Evolutionary conservation across 495 filamentous ascomycete genomes (phyloP).

Genomic region (Podospora pseudocomata): DNA sequence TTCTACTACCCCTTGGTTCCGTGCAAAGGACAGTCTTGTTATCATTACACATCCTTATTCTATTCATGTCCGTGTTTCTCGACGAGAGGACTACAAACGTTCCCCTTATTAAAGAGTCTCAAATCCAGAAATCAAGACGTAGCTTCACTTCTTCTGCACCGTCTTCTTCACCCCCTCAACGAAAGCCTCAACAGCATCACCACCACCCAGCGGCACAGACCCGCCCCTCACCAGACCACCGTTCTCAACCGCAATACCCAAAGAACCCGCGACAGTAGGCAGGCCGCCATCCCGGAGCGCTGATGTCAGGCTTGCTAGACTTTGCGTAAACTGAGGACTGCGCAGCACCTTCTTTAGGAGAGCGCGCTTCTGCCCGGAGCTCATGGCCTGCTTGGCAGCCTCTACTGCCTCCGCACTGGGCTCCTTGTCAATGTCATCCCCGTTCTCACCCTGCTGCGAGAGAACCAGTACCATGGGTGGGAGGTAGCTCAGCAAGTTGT

Average conservation of each 20-base stretch:
- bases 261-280: conserved; percentile 80
- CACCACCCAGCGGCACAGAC: conserved; percentile 78
- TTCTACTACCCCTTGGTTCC: not conserved
- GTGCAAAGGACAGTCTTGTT: not conserved
- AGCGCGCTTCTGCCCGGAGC: conserved; percentile 70
- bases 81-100: not conserved
- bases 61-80: not conserved
- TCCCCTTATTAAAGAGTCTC: too few species aligned
- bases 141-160: conserved; percentile 51
- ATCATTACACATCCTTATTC: not conserved
- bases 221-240: conserved; percentile 74
- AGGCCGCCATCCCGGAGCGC: conserved; percentile 91
- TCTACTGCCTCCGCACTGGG: conserved; percentile 61
- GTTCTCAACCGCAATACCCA: conserved; percentile 73
- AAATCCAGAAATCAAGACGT: not conserved
- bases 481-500: conserved; percentile 71
- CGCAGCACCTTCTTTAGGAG: conserved; percentile 80
- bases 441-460: conserved; percentile 58
- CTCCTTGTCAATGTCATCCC: conserved; percentile 44
- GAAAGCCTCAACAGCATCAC: conserved; percentile 86
- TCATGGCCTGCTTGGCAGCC: conserved; percentile 71
- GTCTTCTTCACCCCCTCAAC: conserved; percentile 79
- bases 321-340: conserved; percentile 88
- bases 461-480: conserved; percentile 66
- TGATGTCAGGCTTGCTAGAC: conserved; percentile 74